Evolutionary conservation across 805 yeast genomes (phyloP).

Genomic region (Pichia rugopelliculosa): DNA sequence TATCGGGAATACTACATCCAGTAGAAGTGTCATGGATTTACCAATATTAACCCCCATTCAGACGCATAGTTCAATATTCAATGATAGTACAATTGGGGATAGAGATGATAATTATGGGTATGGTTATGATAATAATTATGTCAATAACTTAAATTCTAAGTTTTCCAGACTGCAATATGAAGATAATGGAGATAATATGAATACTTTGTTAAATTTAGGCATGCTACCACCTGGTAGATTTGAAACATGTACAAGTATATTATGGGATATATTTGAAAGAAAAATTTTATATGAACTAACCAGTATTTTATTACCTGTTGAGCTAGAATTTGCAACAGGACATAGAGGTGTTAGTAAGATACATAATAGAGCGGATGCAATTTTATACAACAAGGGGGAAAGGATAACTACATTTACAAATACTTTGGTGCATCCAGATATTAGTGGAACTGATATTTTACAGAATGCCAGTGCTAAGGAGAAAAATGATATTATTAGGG

Average conservation of each 20-base stretch:
- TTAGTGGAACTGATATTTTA: background rate
- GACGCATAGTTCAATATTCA: background rate
- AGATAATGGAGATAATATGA: background rate
- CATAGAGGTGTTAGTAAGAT: conserved; percentile 6
- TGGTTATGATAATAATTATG: background rate
- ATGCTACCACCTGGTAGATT: conserved; percentile 12
- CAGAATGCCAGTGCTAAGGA: background rate
- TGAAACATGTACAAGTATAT: conserved; percentile 10
- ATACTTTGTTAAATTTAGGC: conserved; percentile 4
- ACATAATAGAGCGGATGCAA: conserved; percentile 7
- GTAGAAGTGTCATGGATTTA: conserved; percentile 6
- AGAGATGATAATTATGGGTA: background rate
- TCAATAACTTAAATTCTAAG: background rate
- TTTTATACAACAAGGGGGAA: conserved; percentile 10
- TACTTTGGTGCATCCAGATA: conserved; percentile 11
- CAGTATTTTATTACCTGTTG: conserved; percentile 12
- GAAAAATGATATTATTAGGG: background rate
- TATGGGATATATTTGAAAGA: conserved; percentile 13
- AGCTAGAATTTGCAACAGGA: conserved; percentile 11
- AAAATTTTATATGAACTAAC: conserved; percentile 8
- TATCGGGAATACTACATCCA: background rate
- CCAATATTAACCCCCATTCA: conserved; percentile 10
- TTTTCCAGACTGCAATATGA: background rate
- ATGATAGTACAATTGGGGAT: background rate
- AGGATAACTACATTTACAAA: conserved; percentile 9